These are phyloP conservation scores for Paramecium primaurelia DNA, from an alignment of 73 alveolate species.

Conservation along the genomic window DNA sequence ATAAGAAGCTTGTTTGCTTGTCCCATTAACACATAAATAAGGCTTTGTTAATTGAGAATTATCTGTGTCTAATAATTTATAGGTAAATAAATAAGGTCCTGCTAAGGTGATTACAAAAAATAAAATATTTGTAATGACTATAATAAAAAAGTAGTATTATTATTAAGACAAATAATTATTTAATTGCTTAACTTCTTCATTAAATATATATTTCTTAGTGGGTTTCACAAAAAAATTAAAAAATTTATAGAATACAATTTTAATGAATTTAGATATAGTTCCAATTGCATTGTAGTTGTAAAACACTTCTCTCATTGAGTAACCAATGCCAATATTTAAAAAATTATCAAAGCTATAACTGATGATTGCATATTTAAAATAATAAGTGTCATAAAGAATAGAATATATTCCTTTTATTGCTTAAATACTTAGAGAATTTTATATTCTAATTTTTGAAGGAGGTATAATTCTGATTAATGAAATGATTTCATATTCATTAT, in stretches of 20 bases:
- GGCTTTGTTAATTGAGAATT: background rate
- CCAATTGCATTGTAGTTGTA: background rate
- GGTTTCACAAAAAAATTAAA: background rate
- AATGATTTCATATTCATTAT: background rate
- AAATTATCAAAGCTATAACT: background rate
- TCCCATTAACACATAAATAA: background rate
- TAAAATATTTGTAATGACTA: background rate
- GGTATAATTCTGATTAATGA: background rate
- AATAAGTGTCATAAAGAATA: background rate
- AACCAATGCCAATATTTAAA: constrained; percentile 7
- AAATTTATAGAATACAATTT: background rate
- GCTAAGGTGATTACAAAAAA: background rate
- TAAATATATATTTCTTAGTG: background rate
- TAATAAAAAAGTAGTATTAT: background rate
- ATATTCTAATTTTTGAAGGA: background rate
- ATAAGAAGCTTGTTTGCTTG: background rate
- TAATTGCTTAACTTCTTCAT: background rate
- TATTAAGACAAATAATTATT: background rate
- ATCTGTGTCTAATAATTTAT: background rate
- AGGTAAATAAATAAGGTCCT: background rate
- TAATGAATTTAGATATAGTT: background rate
- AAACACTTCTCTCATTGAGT: background rate
- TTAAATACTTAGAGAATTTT: background rate
- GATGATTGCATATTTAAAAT: background rate
- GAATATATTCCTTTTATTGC: background rate